A percentile compares a stretch with the other conserved stretches of the same genome.
phyloP scores from a whole-genome alignment of 2,329 filamentous ascomycete genomes.

The Xenoacremonium recifei region DNA sequence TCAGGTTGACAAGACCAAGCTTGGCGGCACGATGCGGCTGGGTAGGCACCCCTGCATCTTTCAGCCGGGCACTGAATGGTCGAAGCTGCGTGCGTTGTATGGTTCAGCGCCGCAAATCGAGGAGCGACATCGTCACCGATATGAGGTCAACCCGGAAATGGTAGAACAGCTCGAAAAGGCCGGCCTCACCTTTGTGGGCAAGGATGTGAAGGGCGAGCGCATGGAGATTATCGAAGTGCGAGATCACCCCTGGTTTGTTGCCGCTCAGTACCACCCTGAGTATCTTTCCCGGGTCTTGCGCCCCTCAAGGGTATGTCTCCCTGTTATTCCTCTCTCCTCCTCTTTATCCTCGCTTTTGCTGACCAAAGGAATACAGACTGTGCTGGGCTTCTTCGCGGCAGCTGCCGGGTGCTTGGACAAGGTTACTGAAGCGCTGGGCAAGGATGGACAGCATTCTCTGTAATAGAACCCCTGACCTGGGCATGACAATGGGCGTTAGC shows the following conservation, averaged over 20 bases:
- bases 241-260: slow-evolving; percentile 80
- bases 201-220: slow-evolving; percentile 73
- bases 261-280: slow-evolving; percentile 66
- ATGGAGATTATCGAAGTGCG: slow-evolving; percentile 84
- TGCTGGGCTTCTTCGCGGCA: neutral
- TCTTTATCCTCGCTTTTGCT: neutral
- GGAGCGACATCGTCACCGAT: slow-evolving; percentile 85
- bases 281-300: slow-evolving; percentile 74
- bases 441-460: too few species aligned
- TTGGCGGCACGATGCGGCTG: slow-evolving; percentile 86
- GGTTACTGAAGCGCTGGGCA: neutral
- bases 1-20: slow-evolving; percentile 33
- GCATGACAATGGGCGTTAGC: too few species aligned
- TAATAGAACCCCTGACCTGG: too few species aligned
- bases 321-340: slow-evolving; percentile 37
- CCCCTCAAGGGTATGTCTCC: slow-evolving; percentile 70
- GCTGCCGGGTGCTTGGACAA: neutral
- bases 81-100: slow-evolving; percentile 73
- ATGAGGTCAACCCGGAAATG: slow-evolving; percentile 84
- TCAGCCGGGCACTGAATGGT: slow-evolving; percentile 75
- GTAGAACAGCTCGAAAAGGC: slow-evolving; percentile 65
- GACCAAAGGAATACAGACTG: neutral
- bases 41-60: slow-evolving; percentile 74
- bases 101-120: slow-evolving; percentile 53
- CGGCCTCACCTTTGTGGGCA: slow-evolving; percentile 75